Percentiles rank a stretch among this genome's conserved stretches.
These are phyloP conservation scores for Castanea crenata DNA, from an alignment of 306 rosid species.

Conservation along the genomic window DNA sequence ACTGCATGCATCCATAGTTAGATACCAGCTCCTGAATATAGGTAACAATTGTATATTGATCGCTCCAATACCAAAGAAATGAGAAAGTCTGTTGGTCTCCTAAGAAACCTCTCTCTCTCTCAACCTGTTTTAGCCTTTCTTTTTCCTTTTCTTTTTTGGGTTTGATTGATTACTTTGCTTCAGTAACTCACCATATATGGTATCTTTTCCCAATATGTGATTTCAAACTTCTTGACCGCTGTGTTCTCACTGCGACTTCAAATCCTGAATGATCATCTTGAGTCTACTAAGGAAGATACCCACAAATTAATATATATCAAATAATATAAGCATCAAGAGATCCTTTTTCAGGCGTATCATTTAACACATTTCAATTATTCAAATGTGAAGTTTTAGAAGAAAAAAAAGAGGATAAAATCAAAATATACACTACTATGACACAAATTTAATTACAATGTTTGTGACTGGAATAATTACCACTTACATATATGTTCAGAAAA, in stretches of 20 bases:
- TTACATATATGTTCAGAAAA: background rate
- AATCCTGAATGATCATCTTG: slow-evolving; percentile 3
- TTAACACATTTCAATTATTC: slow-evolving; percentile 1
- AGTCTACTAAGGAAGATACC: background rate
- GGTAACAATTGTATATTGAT: background rate
- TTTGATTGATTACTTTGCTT: background rate
- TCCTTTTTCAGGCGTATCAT: background rate
- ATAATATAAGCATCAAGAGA: background rate
- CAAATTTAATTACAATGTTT: background rate
- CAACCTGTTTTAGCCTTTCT: background rate
- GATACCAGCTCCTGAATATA: background rate
- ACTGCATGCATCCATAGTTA: background rate
- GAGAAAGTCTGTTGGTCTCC: background rate
- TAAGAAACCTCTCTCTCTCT: background rate
- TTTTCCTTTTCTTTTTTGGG: background rate
- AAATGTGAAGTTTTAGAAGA: background rate
- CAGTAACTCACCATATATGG: background rate
- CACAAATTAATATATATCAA: background rate
- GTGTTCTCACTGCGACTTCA: background rate
- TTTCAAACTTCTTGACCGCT: background rate
- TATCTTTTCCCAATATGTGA: background rate
- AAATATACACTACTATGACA: background rate
- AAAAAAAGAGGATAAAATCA: background rate
- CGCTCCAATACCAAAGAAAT: background rate
- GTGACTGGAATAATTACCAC: background rate